Percentiles rank a stretch among this genome's conserved stretches.
phyloP scores from a whole-genome alignment of 202 grass and related monocot species.

The Setaria viridis region DNA sequence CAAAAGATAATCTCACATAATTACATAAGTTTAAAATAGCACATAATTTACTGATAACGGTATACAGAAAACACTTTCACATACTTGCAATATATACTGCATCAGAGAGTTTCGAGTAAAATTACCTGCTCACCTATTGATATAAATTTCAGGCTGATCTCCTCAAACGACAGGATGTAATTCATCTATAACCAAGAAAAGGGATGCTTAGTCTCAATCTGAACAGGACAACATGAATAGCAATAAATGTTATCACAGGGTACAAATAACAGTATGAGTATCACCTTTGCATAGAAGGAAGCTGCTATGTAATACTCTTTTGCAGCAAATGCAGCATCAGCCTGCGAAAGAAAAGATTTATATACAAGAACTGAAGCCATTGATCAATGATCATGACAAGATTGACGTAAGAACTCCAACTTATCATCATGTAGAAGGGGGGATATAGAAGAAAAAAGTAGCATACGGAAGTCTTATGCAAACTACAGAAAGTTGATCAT shows the following conservation, averaged over 20 bases:
- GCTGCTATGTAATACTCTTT: constrained; percentile 96
- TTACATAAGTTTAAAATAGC: constrained; percentile 7
- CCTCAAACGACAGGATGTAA: constrained; percentile 92
- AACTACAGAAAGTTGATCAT: neutral
- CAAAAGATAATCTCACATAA: constrained; percentile 36
- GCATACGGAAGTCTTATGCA: constrained; percentile 10
- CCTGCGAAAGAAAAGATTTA: constrained; percentile 58
- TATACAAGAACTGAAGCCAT: constrained; percentile 36
- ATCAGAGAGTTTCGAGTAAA: constrained; percentile 38
- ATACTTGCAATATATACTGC: constrained; percentile 27
- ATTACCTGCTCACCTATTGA: constrained; percentile 87
- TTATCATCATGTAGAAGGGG: constrained; percentile 36
- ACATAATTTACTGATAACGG: constrained; percentile 8
- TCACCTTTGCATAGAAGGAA: constrained; percentile 96
- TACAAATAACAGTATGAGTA: constrained; percentile 34
- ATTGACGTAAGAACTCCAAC: constrained; percentile 10
- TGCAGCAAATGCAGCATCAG: constrained; percentile 83
- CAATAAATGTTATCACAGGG: neutral
- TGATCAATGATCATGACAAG: constrained; percentile 38
- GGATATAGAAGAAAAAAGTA: constrained; percentile 14
- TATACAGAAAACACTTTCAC: constrained; percentile 24
- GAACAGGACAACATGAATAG: constrained; percentile 24
- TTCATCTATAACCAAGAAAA: constrained; percentile 78
- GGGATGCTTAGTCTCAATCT: constrained; percentile 12
- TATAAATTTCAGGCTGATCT: constrained; percentile 98